A percentile compares a stretch with the other conserved stretches of the same genome.
These are phyloP conservation scores for Ustilago trichophora DNA, from an alignment of 1,284 basidiomycete genomes.

Conservation along the genomic window DNA sequence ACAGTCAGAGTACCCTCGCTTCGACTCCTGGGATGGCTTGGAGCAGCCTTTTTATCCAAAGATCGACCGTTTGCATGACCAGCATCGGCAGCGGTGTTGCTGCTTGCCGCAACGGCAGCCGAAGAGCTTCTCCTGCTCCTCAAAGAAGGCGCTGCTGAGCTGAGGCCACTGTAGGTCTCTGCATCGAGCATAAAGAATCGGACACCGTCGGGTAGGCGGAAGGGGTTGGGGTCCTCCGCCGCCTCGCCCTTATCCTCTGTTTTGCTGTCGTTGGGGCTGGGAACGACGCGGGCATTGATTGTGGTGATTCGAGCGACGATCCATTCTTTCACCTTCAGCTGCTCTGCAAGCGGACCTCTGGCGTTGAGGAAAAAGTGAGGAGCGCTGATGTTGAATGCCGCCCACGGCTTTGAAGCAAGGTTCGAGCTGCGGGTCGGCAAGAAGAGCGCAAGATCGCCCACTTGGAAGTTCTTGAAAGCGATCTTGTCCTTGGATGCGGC, in stretches of 20 bases:
- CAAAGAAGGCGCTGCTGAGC: conserved; percentile 27
- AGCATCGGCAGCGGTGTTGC: background rate
- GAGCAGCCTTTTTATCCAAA: conserved; percentile 1
- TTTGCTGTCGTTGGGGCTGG: conserved; percentile 7
- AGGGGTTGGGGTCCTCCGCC: conserved; percentile 58
- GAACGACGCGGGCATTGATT: conserved; percentile 79
- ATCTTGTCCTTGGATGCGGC: conserved; percentile 69
- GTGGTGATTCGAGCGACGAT: conserved; percentile 90
- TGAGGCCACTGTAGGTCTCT: conserved; percentile 72
- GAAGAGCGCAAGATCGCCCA: conserved; percentile 85
- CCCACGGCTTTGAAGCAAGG: conserved; percentile 49
- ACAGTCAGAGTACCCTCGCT: conserved; percentile 18
- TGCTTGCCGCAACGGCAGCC: conserved; percentile 8
- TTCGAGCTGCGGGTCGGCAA: conserved; percentile 91
- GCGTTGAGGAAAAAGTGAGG: conserved; percentile 96
- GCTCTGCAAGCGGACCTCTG: conserved; percentile 76
- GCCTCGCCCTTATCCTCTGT: too few relatives aligned
- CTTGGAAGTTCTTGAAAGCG: conserved; percentile 57
- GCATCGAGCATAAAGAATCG: conserved; percentile 93
- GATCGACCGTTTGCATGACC: background rate
- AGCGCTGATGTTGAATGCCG: conserved; percentile 74
- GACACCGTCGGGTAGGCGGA: conserved; percentile 82
- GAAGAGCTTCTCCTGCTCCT: conserved; percentile 37
- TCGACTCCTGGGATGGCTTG: conserved; percentile 19
- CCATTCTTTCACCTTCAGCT: conserved; percentile 76